These are phyloP conservation scores for Leccinum aurantiacum DNA, from an alignment of 768 basidiomycete genomes.

Conservation along the genomic window DNA sequence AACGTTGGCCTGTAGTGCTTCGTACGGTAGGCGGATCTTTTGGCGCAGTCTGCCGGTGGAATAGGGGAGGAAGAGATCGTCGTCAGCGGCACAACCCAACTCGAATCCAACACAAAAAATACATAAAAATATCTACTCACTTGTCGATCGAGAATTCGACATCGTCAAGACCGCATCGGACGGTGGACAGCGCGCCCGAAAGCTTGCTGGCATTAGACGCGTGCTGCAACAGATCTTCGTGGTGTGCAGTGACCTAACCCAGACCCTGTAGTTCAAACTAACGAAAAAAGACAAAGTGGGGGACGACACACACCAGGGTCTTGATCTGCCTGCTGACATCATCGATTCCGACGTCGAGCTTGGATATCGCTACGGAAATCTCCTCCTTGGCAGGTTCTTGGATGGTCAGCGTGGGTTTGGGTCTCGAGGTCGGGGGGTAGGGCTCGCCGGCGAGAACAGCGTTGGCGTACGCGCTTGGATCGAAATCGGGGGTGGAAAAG, in stretches of 20 bases:
- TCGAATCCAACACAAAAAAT: not conserved
- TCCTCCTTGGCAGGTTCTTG: constrained; percentile 76
- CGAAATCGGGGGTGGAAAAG: constrained; percentile 75
- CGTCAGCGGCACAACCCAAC: not conserved
- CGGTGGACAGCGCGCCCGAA: constrained; percentile 64
- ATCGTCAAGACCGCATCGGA: constrained; percentile 69
- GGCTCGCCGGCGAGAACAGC: constrained; percentile 82
- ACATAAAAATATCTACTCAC: constrained; percentile 39
- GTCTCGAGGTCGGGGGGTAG: constrained; percentile 51
- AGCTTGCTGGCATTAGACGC: constrained; percentile 75
- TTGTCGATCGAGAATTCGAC: constrained; percentile 76
- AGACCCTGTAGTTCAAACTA: not conserved
- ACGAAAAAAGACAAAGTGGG: not conserved
- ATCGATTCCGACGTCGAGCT: constrained; percentile 84
- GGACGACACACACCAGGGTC: constrained; percentile 56
- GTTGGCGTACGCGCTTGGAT: constrained; percentile 89
- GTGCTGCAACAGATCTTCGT: constrained; percentile 78
- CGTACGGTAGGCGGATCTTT: constrained; percentile 86
- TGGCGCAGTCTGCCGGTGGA: constrained; percentile 60
- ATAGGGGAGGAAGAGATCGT: not conserved
- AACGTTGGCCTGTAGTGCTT: constrained; percentile 69
- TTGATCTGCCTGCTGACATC: constrained; percentile 92
- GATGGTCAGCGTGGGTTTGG: constrained; percentile 23
- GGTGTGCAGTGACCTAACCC: constrained; percentile 76
- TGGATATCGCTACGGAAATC: constrained; percentile 84